Conservation (phyloP, 108 stramenopile species). For the Epipyxis sp. region DNA sequence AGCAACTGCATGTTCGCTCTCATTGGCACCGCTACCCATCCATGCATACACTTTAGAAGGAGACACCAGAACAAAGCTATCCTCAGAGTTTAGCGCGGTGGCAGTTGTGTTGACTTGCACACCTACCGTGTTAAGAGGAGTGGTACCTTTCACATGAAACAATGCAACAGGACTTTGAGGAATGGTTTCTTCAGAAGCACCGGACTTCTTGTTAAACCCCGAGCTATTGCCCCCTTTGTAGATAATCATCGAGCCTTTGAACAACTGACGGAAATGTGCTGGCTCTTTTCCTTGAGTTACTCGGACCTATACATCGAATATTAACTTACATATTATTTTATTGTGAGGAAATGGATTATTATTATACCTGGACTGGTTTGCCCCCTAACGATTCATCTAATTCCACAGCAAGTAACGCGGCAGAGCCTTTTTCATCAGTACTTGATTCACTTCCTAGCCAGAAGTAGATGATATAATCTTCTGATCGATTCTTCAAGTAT, state of each 20-base stretch:
- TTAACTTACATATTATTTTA: too few relatives aligned
- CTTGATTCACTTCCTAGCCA: conserved; percentile 52
- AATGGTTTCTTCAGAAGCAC: conserved; percentile 37
- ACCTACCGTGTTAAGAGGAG: conserved; percentile 46
- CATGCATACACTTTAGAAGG: conserved; percentile 43
- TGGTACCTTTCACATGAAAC: conserved; percentile 59
- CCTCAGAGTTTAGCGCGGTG: conserved; percentile 52
- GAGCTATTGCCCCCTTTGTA: conserved; percentile 50
- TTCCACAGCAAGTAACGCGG: conserved; percentile 50
- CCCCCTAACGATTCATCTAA: conserved; percentile 44
- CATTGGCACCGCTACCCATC: conserved; percentile 44
- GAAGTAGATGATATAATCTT: conserved; percentile 59
- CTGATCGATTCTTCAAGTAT: conserved; percentile 26
- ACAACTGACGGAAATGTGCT: conserved; percentile 57
- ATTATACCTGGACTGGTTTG: conserved; percentile 40
- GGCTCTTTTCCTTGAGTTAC: conserved; percentile 61
- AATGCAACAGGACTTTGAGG: conserved; percentile 43
- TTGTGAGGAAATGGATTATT: too few relatives aligned
- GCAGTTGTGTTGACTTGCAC: conserved; percentile 52
- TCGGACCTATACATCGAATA: too few relatives aligned
- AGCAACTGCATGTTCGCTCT: conserved; percentile 47
- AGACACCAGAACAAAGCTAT: conserved; percentile 54
- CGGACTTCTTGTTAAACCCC: conserved; percentile 45
- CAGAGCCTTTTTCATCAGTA: conserved; percentile 51
- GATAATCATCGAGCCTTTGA: conserved; percentile 55